These are phyloP conservation scores for Candida taoyuanica DNA, from an alignment of 805 yeast species.

Conservation along the genomic window DNA sequence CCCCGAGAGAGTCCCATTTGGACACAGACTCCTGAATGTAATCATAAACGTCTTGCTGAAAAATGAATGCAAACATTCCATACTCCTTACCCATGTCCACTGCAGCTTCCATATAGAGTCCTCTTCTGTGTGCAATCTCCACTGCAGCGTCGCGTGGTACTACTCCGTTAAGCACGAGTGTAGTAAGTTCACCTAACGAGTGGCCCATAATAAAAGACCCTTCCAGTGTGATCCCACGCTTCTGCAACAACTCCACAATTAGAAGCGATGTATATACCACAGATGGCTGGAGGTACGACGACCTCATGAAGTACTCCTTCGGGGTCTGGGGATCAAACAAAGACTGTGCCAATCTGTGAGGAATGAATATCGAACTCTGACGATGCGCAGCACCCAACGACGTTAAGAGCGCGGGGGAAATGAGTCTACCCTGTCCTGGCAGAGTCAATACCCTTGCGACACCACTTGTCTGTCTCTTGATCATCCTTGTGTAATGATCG, in stretches of 20 bases:
- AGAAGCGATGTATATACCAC: conserved; percentile 23
- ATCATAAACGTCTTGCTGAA: conserved; percentile 13
- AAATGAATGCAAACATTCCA: conserved; percentile 36
- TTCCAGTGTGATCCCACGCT: conserved; percentile 19
- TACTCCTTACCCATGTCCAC: conserved; percentile 20
- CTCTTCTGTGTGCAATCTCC: conserved; percentile 32
- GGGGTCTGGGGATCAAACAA: conserved; percentile 7
- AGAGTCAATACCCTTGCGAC: conserved; percentile 14
- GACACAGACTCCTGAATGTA: conserved; percentile 6
- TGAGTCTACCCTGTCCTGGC: conserved; percentile 27
- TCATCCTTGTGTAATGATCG: too few relatives aligned
- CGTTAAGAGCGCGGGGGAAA: conserved; percentile 11
- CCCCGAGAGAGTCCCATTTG: conserved; percentile 19
- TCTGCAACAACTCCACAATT: conserved; percentile 23
- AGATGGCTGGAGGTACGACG: conserved; percentile 30
- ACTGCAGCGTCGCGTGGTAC: conserved; percentile 18
- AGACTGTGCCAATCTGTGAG: conserved; percentile 12
- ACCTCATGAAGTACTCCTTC: conserved; percentile 18
- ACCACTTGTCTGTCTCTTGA: conserved; percentile 7
- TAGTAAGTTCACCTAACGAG: conserved; percentile 41
- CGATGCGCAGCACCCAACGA: conserved; percentile 9
- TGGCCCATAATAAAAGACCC: conserved; percentile 35
- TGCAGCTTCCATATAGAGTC: conserved; percentile 34
- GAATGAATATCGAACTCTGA: conserved; percentile 9
- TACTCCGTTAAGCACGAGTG: conserved; percentile 31